A percentile compares a stretch with the other conserved stretches of the same genome.
Conservation (phyloP, 1,284 basidiomycete species). For the Rhodotorula sp. region DNA sequence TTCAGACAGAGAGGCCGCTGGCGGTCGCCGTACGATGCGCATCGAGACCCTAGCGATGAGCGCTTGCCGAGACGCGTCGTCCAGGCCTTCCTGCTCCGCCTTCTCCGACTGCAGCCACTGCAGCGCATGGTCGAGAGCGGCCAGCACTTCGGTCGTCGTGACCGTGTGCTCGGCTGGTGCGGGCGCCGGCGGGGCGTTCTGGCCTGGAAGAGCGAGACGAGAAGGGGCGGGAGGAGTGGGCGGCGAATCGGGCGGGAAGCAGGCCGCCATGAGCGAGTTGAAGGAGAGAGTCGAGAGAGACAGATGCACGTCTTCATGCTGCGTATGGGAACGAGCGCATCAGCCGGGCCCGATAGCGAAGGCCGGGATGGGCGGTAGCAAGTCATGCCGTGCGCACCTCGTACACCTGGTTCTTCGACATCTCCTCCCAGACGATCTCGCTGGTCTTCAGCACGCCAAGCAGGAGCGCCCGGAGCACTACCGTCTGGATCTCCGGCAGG, state of each 20-base stretch:
- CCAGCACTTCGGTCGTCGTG: constrained; percentile 64
- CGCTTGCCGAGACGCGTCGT: no score
- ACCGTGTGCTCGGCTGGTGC: constrained; percentile 69
- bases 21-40: constrained; percentile 11
- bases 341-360: background rate
- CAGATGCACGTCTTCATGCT: constrained; percentile 41
- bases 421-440: constrained; percentile 76
- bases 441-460: constrained; percentile 78
- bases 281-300: constrained; percentile 23
- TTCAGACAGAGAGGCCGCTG: background rate
- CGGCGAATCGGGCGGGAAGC: constrained; percentile 4
- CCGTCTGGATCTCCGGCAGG: constrained; percentile 40
- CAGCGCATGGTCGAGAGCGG: constrained; percentile 63
- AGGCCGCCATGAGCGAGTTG: constrained; percentile 20
- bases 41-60: background rate
- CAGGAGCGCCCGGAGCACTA: constrained; percentile 70
- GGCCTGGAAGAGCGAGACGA: background rate
- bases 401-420: constrained; percentile 68
- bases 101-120: constrained; percentile 54
- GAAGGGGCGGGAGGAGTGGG: background rate
- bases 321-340: background rate
- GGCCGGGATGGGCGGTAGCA: constrained; percentile 10
- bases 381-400: constrained; percentile 60
- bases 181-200: background rate
- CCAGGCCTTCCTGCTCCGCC: background rate